These are phyloP conservation scores for Boletus fagicola DNA, from an alignment of 768 basidiomycete genomes.

Conservation along the genomic window DNA sequence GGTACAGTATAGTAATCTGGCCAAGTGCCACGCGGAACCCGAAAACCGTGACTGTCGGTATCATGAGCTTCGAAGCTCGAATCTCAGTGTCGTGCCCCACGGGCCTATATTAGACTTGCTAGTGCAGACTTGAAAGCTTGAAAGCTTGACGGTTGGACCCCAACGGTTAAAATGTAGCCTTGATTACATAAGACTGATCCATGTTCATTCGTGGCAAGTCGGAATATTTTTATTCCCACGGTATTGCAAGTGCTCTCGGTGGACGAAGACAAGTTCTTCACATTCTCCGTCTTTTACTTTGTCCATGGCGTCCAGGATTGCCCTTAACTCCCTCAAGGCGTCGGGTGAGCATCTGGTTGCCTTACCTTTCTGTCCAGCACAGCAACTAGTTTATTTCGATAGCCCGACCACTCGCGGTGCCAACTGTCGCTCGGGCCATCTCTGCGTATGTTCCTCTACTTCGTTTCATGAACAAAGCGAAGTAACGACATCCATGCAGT, in stretches of 20 bases:
- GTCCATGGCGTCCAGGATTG: slow-evolving; percentile 70
- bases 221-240: slow-evolving; percentile 35
- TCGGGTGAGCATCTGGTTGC: slow-evolving; percentile 43
- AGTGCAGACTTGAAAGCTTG: too few species aligned
- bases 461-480: slow-evolving; percentile 4
- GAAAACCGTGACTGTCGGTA: background rate
- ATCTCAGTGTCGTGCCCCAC: background rate
- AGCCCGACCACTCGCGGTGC: slow-evolving; percentile 58
- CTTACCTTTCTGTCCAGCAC: background rate
- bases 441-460: slow-evolving; percentile 42
- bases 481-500: slow-evolving; percentile 36
- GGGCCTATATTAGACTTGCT: too few species aligned
- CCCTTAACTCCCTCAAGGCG: slow-evolving; percentile 59
- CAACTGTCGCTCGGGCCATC: slow-evolving; percentile 44
- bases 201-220: slow-evolving; percentile 26
- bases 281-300: slow-evolving; percentile 6
- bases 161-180: too few species aligned
- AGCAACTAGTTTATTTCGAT: slow-evolving; percentile 4
- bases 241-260: slow-evolving; percentile 6
- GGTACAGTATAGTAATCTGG: background rate
- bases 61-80: background rate
- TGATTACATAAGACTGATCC: slow-evolving; percentile 18
- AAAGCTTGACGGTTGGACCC: too few species aligned
- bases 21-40: background rate
- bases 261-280: slow-evolving; percentile 3